Base-by-base conservation (phyloP, 371 early-diverging fungal genomes). In the Apophysomyces trapeziformis region DNA sequence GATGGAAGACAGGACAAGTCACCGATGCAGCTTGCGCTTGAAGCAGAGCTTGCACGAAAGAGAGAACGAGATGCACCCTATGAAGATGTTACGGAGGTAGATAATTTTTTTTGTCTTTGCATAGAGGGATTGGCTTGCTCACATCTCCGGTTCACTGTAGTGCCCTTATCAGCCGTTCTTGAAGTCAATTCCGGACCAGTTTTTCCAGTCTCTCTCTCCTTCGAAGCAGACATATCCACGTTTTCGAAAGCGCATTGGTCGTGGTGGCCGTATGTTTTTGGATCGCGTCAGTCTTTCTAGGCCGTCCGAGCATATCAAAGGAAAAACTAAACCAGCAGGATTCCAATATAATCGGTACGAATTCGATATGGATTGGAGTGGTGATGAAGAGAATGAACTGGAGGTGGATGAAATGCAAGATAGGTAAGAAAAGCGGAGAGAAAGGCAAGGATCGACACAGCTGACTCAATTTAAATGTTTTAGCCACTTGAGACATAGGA, bases 201-300 rank as follows among this genome's bases (percentile, higher is more conserved):
- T 72, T 62, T 68, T 68, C 65, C 72, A 79, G 54, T 45, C 63
- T 5, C 57, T 74, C 14, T 67, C 64, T 35, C n/a, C 14, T 45
- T 50, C 37, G 2, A 43, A 57, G 4, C 47, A 37, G 14, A 9
- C 69, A n/a, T 64, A 74, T 56, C 62, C 68, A 0, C 73, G 70
- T 1, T 86, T 79, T 64, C 76, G 89, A 64, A 82, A 78, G 67
- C 84, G 89, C 26, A 58, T 84, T 37, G 89, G 89, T 18, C 85
- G 89, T 68, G 87, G 89, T 50, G 89, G 89, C 18, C 83, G 89
- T 50, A 73, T 84, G 13, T 82, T 80, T 58, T 76, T 86, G 12
- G 88, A 87, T 67, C 82, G 88, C 35, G 45, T 61, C 13, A 59
- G 61, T 7, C 44, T 18, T 59, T 46, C 59, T 7, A 13, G 7